These are phyloP conservation scores for Picochlorum sp. DNA, from an alignment of 139 green algal species.

Conservation along the genomic window DNA sequence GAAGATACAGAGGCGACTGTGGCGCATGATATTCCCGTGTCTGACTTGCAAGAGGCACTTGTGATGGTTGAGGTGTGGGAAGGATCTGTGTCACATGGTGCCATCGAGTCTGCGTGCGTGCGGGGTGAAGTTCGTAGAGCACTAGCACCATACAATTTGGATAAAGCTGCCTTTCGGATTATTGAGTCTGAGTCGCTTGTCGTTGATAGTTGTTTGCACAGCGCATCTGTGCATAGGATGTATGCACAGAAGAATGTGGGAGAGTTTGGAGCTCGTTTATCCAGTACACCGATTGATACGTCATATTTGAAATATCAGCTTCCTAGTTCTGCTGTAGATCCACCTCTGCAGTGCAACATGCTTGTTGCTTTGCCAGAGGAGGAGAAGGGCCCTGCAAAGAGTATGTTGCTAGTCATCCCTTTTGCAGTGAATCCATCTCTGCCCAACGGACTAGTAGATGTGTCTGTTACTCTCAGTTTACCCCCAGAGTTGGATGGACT, in stretches of 20 bases:
- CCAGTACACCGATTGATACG: conserved; percentile 16
- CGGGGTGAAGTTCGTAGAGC: conserved; percentile 19
- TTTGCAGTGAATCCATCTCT: conserved; percentile 18
- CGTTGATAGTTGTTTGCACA: conserved; percentile 19
- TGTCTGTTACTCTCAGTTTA: conserved; percentile 15
- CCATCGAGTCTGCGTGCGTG: conserved; percentile 5
- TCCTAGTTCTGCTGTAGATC: conserved; percentile 16
- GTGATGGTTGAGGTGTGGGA: conserved; percentile 27
- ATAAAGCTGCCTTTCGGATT: conserved; percentile 16
- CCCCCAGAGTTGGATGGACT: conserved; percentile 11
- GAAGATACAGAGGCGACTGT: neutral
- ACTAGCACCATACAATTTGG: conserved; percentile 23
- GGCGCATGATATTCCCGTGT: neutral
- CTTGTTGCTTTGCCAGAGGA: conserved; percentile 5
- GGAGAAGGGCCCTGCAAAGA: neutral
- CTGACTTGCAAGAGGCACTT: conserved; percentile 21
- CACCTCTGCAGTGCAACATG: conserved; percentile 19
- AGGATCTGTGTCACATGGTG: conserved; percentile 5
- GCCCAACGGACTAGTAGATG: conserved; percentile 17
- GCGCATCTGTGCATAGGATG: conserved; percentile 13
- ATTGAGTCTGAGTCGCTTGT: neutral
- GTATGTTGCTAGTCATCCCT: conserved; percentile 23
- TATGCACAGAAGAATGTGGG: conserved; percentile 2
- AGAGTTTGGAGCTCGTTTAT: conserved; percentile 14
- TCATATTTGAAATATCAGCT: conserved; percentile 29